These are phyloP conservation scores for Fusarium sp. DNA, from an alignment of 2,329 filamentous ascomycete genomes.

Conservation along the genomic window DNA sequence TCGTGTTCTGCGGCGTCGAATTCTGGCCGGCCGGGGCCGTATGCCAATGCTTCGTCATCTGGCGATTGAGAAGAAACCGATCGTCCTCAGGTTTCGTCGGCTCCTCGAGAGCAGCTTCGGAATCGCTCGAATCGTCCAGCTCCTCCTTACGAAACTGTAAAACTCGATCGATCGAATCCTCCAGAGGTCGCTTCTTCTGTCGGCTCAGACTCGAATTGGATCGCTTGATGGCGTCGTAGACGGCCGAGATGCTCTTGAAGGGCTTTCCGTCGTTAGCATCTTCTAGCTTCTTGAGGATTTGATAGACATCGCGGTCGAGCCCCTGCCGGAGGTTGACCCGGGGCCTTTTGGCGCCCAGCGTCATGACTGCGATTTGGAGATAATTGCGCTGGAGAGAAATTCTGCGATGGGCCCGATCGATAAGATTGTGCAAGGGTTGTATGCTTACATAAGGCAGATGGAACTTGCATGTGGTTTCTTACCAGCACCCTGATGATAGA, in stretches of 20 bases:
- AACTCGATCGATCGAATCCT: constrained; percentile 85
- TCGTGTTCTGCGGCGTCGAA: neutral
- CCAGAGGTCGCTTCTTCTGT: constrained; percentile 79
- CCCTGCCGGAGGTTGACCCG: constrained; percentile 38
- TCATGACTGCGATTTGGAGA: constrained; percentile 16
- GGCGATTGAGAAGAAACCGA: constrained; percentile 53
- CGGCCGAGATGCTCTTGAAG: constrained; percentile 60
- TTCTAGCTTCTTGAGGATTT: constrained; percentile 77
- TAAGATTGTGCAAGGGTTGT: neutral
- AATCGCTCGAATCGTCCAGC: constrained; percentile 61
- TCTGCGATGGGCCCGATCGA: neutral
- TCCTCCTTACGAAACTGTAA: constrained; percentile 75
- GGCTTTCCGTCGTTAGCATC: constrained; percentile 65
- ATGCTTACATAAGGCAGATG: neutral
- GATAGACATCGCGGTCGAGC: constrained; percentile 77
- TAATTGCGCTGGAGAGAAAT: neutral
- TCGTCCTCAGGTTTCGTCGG: constrained; percentile 47
- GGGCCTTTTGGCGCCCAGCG: constrained; percentile 21
- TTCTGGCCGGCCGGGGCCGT: constrained; percentile 7
- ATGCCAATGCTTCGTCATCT: constrained; percentile 54
- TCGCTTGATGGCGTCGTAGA: constrained; percentile 81
- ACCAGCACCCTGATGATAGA: neutral
- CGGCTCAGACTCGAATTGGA: constrained; percentile 89
- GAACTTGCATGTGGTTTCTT: neutral
- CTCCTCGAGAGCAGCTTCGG: constrained; percentile 58